Conservation (phyloP, 148 eudicot genomes). For the Camellia granthamiana region DNA sequence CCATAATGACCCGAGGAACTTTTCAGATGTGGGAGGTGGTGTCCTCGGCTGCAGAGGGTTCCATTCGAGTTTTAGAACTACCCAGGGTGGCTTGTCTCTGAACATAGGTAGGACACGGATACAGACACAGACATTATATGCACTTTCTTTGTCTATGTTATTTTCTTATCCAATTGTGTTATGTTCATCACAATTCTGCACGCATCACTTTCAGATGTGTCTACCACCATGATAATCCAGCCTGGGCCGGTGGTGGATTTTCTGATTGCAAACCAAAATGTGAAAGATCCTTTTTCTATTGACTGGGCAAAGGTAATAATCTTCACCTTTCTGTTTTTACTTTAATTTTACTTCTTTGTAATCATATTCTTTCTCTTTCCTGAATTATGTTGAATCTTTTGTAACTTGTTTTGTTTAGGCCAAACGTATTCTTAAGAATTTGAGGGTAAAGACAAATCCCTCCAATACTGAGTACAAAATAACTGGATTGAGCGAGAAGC, state of each 20-base stretch:
- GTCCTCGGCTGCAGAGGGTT: slow-evolving; percentile 50
- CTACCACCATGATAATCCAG: slow-evolving; percentile 37
- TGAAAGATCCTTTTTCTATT: slow-evolving; percentile 28
- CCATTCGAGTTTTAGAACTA: slow-evolving; percentile 39
- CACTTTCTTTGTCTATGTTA: background rate
- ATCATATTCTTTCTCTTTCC: background rate
- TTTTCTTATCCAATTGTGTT: background rate
- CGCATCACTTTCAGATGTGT: slow-evolving; percentile 30
- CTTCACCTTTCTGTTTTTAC: background rate
- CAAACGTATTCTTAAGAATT: slow-evolving; percentile 48
- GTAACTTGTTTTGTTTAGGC: slow-evolving; percentile 37
- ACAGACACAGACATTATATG: background rate
- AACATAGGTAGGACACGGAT: slow-evolving; percentile 30
- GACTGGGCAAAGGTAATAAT: slow-evolving; percentile 48
- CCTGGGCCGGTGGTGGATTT: slow-evolving; percentile 43
- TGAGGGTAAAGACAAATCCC: slow-evolving; percentile 41
- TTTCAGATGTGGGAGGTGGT: slow-evolving; percentile 38
- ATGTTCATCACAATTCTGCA: background rate
- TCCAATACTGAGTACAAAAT: slow-evolving; percentile 56
- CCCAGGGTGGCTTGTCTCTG: slow-evolving; percentile 41
- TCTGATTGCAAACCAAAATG: slow-evolving; percentile 46
- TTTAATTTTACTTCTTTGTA: no score
- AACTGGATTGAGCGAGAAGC: slow-evolving; percentile 48
- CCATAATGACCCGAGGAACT: slow-evolving; percentile 30
- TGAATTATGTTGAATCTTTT: background rate